These are phyloP conservation scores for Ophiosphaerella korrae DNA, from an alignment of 2,329 filamentous ascomycete genomes.

Conservation along the genomic window DNA sequence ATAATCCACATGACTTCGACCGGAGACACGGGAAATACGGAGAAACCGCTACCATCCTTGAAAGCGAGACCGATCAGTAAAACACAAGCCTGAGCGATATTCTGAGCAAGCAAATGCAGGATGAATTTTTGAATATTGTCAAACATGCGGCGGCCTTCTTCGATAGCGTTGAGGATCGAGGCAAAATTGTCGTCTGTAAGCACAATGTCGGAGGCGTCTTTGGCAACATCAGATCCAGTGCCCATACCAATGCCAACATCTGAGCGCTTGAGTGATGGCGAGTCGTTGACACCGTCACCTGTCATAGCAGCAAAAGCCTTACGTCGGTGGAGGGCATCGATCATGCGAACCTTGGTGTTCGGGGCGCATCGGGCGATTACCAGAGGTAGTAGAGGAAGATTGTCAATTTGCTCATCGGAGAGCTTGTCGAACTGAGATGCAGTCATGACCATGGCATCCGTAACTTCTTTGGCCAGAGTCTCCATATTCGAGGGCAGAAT, in stretches of 20 bases:
- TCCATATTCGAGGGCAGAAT: slow-evolving; percentile 50
- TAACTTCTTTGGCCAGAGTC: slow-evolving; percentile 37
- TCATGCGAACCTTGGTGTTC: slow-evolving; percentile 54
- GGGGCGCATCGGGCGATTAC: slow-evolving; percentile 53
- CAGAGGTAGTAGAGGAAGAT: slow-evolving; percentile 46
- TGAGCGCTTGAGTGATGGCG: slow-evolving; percentile 52
- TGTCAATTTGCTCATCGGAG: slow-evolving; percentile 49
- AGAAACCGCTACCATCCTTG: slow-evolving; percentile 37
- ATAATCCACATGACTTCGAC: slow-evolving; percentile 48
- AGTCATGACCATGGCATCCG: slow-evolving; percentile 38
- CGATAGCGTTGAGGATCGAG: slow-evolving; percentile 52
- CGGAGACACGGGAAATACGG: slow-evolving; percentile 45
- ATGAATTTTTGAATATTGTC: slow-evolving; percentile 54
- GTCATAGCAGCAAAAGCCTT: slow-evolving; percentile 50
- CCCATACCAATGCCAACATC: slow-evolving; percentile 56
- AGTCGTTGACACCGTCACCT: slow-evolving; percentile 54
- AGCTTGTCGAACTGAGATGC: slow-evolving; percentile 51
- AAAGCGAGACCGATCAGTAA: slow-evolving; percentile 44
- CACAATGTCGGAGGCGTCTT: slow-evolving; percentile 53
- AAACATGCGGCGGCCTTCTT: slow-evolving; percentile 53
- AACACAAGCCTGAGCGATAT: slow-evolving; percentile 43
- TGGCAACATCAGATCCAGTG: slow-evolving; percentile 52
- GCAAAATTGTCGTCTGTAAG: slow-evolving; percentile 54
- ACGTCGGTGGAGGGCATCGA: slow-evolving; percentile 49
- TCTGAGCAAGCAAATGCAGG: slow-evolving; percentile 39